Base-by-base conservation (phyloP, 2,329 filamentous ascomycete species). In the Plectosphaerella cucumerina region DNA sequence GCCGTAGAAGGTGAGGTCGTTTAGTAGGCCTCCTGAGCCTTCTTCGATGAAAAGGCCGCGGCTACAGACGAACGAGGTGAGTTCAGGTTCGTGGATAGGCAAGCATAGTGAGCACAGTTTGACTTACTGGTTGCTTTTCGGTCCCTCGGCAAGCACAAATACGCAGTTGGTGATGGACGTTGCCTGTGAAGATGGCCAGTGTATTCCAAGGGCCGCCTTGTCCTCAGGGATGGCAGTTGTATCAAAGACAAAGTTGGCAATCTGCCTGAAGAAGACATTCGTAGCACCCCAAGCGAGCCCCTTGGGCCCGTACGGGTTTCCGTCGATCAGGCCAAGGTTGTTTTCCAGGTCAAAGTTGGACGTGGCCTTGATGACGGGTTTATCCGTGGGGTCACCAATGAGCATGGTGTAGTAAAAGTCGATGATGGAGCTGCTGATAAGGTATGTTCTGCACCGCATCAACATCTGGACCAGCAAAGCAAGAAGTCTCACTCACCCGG, bases 351-450 rank as follows among this genome's bases (percentile, higher is more conserved):
- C 58, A 58, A 86, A 86, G 35, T 63, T 68, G 1, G 73, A 53
- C 1, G 74, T 68, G 3, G 81, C 81, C 58, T 78, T 78, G 49
- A 86, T 73, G 3, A 76, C 73, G 6, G 87, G 72, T 51, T 78
- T 73, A 55, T 77, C 66, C 18, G 72, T 75, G 10, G 86, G 81
- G 65, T 92, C 86, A 39, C 88, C 89, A 26, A 91, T 77, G 54
- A 94, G 76, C 65, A 90, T 86, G 1, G 89, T 91, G 64, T 90
- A 90, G 71, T 92, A 94, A 68, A 85, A 84, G 63, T 87, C 83
- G 41, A 88, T 69, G 53, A 94, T 83, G 6, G 89, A 86, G 56
- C 74, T 77, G 47, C 81, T 86, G 54, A 93, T 82, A 5, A 85
- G 60, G 62, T 93, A 94, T 3, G 85, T 91, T 43, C 68, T 70